Conservation (phyloP, 305 asterid genomes). For the Fraxinus paxiana region DNA sequence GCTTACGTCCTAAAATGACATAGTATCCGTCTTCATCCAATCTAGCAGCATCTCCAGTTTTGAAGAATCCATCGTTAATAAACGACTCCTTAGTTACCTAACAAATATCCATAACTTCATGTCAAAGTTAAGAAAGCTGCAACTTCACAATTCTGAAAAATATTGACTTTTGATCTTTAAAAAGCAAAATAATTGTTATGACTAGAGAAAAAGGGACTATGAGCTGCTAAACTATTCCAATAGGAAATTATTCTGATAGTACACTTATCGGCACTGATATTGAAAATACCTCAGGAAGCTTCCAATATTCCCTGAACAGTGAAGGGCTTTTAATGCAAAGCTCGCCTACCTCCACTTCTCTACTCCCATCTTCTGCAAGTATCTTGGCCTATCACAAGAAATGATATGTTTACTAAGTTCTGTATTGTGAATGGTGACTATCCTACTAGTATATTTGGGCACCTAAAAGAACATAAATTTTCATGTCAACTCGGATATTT, state of each 20-base stretch:
- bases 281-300: conserved; percentile 69
- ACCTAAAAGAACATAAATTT: not conserved
- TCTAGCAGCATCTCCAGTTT: conserved; percentile 93
- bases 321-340: conserved; percentile 92
- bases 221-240: not conserved
- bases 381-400: conserved; percentile 70
- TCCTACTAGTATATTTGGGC: not conserved
- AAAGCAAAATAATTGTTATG: not conserved
- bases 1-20: conserved; percentile 93
- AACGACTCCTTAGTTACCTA: conserved; percentile 88
- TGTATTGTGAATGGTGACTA: not conserved
- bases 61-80: conserved; percentile 78
- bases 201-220: not conserved
- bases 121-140: not conserved
- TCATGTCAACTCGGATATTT: not conserved
- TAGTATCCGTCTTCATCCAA: conserved; percentile 88
- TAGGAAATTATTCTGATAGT: not conserved
- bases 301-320: conserved; percentile 91
- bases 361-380: conserved; percentile 56
- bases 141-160: not conserved
- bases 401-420: conserved; percentile 19
- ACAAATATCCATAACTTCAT: conserved; percentile 6
- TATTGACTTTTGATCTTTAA: not conserved
- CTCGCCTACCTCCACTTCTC: conserved; percentile 61
- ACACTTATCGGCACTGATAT: not conserved